A percentile compares a stretch with the other conserved stretches of the same genome.
Conservation (phyloP, 768 basidiomycete genomes). For the Neoboletus brunneissimus region DNA sequence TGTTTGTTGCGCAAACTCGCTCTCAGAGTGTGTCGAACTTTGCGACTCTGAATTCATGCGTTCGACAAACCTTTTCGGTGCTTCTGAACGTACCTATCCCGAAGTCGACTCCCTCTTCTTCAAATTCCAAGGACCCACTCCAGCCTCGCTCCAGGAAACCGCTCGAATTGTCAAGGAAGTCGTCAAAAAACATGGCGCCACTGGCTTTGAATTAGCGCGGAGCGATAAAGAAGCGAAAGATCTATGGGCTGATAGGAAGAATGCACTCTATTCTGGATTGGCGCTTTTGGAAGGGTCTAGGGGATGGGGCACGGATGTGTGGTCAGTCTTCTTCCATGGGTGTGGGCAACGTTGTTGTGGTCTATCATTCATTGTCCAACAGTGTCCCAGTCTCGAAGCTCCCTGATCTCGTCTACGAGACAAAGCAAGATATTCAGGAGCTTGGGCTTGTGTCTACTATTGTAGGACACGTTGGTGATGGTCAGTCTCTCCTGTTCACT, state of each 20-base stretch:
- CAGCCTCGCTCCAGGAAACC: conserved; percentile 57
- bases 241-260: conserved; percentile 76
- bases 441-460: conserved; percentile 59
- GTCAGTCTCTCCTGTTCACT: conserved; percentile 31
- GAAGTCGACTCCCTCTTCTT: conserved; percentile 76
- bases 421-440: conserved; percentile 62
- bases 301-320: conserved; percentile 77
- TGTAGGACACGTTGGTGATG: conserved; percentile 79
- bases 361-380: background rate
- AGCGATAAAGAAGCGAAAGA: conserved; percentile 61
- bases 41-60: conserved; percentile 70
- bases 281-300: conserved; percentile 54
- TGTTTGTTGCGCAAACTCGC: background rate
- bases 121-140: conserved; percentile 77
- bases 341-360: background rate
- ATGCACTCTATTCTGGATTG: conserved; percentile 55
- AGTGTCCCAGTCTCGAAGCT: conserved; percentile 65
- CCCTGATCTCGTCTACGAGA: conserved; percentile 63
- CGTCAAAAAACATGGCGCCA: conserved; percentile 62
- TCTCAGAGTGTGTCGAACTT: conserved; percentile 78
- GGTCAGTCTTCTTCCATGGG: conserved; percentile 37
- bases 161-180: conserved; percentile 57
- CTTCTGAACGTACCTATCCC: conserved; percentile 53
- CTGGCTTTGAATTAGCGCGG: conserved; percentile 62
- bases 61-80: conserved; percentile 55